Evolutionary conservation across 2,329 filamentous ascomycete genomes (phyloP).

Genomic region (Fusarium dimerum): DNA sequence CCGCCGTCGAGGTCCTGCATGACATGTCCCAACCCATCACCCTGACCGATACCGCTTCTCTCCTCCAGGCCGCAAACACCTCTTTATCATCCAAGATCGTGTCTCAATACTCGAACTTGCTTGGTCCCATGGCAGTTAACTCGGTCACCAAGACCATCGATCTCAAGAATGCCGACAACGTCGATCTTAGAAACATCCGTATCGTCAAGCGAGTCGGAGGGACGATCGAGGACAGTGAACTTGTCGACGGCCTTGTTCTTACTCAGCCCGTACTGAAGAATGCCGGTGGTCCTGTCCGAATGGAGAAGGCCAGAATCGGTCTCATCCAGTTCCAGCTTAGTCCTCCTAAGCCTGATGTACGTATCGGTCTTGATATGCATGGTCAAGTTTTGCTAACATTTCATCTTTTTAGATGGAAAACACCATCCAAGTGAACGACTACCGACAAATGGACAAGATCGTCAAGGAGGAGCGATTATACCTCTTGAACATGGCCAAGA

Average conservation of each 20-base stretch:
- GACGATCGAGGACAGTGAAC: slow-evolving; percentile 97
- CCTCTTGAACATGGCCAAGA: slow-evolving; percentile 98
- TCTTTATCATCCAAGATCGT: slow-evolving; percentile 99
- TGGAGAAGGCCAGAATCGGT: slow-evolving; percentile 97
- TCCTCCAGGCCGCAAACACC: slow-evolving; percentile 95
- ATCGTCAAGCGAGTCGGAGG: slow-evolving; percentile 98
- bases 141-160: slow-evolving; percentile 96
- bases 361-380: slow-evolving; percentile 31
- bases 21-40: slow-evolving; percentile 95
- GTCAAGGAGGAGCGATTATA: slow-evolving; percentile 98
- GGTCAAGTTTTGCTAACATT: slow-evolving; percentile 17
- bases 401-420: slow-evolving; percentile 80
- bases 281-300: slow-evolving; percentile 83
- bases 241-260: slow-evolving; percentile 91
- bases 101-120: slow-evolving; percentile 89
- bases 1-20: slow-evolving; percentile 86
- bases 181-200: slow-evolving; percentile 93
- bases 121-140: slow-evolving; percentile 98
- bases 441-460: slow-evolving; percentile 99
- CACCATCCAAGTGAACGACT: slow-evolving; percentile 98
- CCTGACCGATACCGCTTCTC: slow-evolving; percentile 81
- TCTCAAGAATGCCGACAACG: slow-evolving; percentile 91
- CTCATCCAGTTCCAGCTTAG: slow-evolving; percentile 98
- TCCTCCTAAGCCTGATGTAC: slow-evolving; percentile 92
- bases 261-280: slow-evolving; percentile 93